Conservation (phyloP, 352 stramenopile genomes). For the Phytophthora meadii region DNA sequence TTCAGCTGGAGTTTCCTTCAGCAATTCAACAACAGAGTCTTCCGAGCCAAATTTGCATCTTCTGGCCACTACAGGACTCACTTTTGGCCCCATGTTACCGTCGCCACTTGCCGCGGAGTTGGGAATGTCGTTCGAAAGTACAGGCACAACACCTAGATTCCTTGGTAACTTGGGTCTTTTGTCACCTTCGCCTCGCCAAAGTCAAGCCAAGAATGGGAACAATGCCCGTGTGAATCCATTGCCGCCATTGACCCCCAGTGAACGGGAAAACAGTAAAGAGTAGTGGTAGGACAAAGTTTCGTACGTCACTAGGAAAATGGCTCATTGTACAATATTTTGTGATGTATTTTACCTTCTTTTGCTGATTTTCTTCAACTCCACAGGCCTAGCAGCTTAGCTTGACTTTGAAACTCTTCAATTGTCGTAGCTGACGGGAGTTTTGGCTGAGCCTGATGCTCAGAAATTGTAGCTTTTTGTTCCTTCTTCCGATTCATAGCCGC, state of each 20-base stretch:
- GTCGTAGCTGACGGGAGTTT: slow-evolving; percentile 15
- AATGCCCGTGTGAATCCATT: slow-evolving; percentile 10
- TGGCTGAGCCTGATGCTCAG: slow-evolving; percentile 3
- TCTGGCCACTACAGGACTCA: slow-evolving; percentile 32
- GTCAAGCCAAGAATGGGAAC: slow-evolving; percentile 16
- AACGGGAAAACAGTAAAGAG: slow-evolving; percentile 13
- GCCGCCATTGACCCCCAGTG: slow-evolving; percentile 22
- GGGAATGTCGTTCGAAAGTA: slow-evolving; percentile 17
- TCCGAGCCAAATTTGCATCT: slow-evolving; percentile 39
- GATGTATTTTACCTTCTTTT: not conserved
- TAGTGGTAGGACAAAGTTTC: slow-evolving; percentile 21
- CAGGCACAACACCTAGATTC: slow-evolving; percentile 24
- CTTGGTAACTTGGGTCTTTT: slow-evolving; percentile 23
- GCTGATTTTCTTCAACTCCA: slow-evolving; percentile 38
- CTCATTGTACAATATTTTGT: slow-evolving; percentile 2
- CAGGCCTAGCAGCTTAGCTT: slow-evolving; percentile 49
- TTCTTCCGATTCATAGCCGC: slow-evolving; percentile 14
- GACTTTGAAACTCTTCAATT: slow-evolving; percentile 48
- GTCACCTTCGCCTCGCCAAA: slow-evolving; percentile 20
- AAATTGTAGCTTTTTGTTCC: slow-evolving; percentile 2
- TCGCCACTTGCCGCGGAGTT: slow-evolving; percentile 28
- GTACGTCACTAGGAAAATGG: not conserved
- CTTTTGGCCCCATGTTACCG: slow-evolving; percentile 36
- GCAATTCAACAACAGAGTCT: slow-evolving; percentile 12
- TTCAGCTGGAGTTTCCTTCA: slow-evolving; percentile 39